Percentiles rank a stretch among this genome's conserved stretches.
Conservation (phyloP, 495 filamentous ascomycete genomes). For the Elasticomyces elasticus region DNA sequence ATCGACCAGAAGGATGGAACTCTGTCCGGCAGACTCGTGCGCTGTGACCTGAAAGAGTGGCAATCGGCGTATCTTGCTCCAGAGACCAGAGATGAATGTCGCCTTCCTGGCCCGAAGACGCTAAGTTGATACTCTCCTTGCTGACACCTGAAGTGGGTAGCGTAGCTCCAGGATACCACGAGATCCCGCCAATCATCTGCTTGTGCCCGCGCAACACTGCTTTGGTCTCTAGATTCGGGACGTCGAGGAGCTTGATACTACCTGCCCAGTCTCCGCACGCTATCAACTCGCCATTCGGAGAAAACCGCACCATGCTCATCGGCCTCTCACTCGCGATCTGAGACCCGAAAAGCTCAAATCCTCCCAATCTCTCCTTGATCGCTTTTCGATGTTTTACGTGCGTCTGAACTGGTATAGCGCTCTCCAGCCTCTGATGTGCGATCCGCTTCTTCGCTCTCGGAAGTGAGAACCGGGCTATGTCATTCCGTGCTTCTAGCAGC, state of each 20-base stretch:
- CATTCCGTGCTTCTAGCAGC: constrained; percentile 64
- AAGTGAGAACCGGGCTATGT: constrained; percentile 77
- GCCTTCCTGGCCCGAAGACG: constrained; percentile 84
- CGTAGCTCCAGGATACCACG: constrained; percentile 83
- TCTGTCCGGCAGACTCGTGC: constrained; percentile 84
- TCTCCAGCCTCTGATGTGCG: constrained; percentile 64
- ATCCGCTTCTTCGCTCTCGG: constrained; percentile 71
- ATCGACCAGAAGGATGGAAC: constrained; percentile 85
- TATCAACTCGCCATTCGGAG: constrained; percentile 71
- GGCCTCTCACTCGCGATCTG: constrained; percentile 87
- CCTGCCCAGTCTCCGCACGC: constrained; percentile 90
- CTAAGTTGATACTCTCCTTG: constrained; percentile 66
- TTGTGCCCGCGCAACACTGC: constrained; percentile 68
- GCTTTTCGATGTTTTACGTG: constrained; percentile 85
- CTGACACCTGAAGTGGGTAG: constrained; percentile 59
- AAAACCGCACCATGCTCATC: constrained; percentile 80
- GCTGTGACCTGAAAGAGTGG: constrained; percentile 75
- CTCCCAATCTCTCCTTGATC: constrained; percentile 72
- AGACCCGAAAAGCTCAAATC: constrained; percentile 81
- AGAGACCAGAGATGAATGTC: constrained; percentile 86
- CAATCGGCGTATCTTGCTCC: constrained; percentile 66
- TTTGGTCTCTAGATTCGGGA: constrained; percentile 72
- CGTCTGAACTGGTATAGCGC: constrained; percentile 69
- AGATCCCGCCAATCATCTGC: constrained; percentile 77
- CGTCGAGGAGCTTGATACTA: constrained; percentile 70